Evolutionary conservation across 2,329 filamentous ascomycete genomes (phyloP), one percentile per base, ranked within the genome.

Genomic region (Fusarium penzigii): DNA sequence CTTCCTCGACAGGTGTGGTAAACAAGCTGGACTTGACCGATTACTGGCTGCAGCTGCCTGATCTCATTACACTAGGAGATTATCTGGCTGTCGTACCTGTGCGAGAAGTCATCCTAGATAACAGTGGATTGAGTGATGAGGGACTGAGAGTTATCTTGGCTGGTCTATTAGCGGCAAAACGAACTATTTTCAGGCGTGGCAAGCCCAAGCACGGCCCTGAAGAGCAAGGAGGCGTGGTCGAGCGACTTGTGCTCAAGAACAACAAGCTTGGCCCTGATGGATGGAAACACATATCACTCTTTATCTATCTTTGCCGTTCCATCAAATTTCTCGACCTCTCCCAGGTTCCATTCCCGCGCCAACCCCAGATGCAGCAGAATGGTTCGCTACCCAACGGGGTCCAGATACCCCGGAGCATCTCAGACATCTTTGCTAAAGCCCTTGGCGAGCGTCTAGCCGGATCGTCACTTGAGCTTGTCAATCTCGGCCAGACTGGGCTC

Each of bases 41-140:
- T 14, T 95, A 94, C 58, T 86, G 87, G 68, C 81, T 99, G 73
- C 88, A 93, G 53, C 73, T 95, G 42, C 82, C 88, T 3, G 94
- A 99, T 68, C 80, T 96, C 25, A 73, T 92, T 46, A 97, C 94
- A 0, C 79, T 99, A 2, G 90, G 92, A 45, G 94, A 99, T 68
- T 99, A 93, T 78, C 79, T 99, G 39, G 93, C 94, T 6, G 86
- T 99, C 7, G 93, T 97, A 1, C 93, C 94, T 0, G 87, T 97
- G 3, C 88, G 89, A 61, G 91, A 95, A 65, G 74, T 99, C 1
- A 79, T 95, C 7, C 74, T 97, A 49, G 92, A 97, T 65, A 90
- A 95, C 67, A 93, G 91, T 54, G 89, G 91, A 6, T 74, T 99
- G 38, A 90, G 83, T 1, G 92, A 97, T 64, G 92, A 96, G 68